Evolutionary conservation across 208 protist species (phyloP).

Genomic region (Wallacemonas sp.): DNA sequence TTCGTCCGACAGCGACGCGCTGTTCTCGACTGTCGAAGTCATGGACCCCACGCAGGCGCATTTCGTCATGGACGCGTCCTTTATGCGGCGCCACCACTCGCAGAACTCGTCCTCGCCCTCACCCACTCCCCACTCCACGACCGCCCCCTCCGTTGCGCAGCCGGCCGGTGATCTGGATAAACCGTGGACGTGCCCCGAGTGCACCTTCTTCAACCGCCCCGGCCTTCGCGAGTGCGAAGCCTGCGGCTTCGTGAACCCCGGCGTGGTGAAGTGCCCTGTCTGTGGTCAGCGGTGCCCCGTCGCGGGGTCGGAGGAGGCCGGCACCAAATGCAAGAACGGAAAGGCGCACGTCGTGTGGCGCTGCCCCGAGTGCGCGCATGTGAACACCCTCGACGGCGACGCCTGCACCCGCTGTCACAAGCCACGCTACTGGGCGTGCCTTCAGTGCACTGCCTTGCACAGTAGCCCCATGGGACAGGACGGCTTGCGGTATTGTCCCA

Average conservation of each 20-base stretch:
- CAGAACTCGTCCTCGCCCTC: neutral
- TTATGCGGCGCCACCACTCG: conserved; percentile 19
- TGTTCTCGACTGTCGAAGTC: conserved; percentile 21
- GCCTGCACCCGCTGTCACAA: conserved; percentile 33
- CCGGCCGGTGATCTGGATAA: neutral
- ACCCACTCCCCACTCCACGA: neutral
- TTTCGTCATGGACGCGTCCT: conserved; percentile 41
- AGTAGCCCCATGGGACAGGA: conserved; percentile 26
- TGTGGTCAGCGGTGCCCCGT: conserved; percentile 22
- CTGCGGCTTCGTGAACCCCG: conserved; percentile 33
- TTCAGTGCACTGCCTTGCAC: conserved; percentile 62
- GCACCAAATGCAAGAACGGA: conserved; percentile 30
- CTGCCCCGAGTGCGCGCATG: conserved; percentile 42
- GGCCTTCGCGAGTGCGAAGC: conserved; percentile 27
- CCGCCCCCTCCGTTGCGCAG: neutral
- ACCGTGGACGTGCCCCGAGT: conserved; percentile 49
- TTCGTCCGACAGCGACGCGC: conserved; percentile 12
- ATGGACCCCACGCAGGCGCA: conserved; percentile 34
- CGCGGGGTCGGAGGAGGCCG: neutral
- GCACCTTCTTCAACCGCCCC: conserved; percentile 47
- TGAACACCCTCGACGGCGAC: conserved; percentile 71
- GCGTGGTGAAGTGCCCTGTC: conserved; percentile 31
- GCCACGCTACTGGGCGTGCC: conserved; percentile 62
- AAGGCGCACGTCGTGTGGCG: conserved; percentile 63
- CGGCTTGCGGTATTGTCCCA: conserved; percentile 62